A percentile compares a stretch with the other conserved stretches of the same genome.
Evolutionary conservation across 2,329 filamentous ascomycete species (phyloP).

Genomic region (Colletotrichum sp.): DNA sequence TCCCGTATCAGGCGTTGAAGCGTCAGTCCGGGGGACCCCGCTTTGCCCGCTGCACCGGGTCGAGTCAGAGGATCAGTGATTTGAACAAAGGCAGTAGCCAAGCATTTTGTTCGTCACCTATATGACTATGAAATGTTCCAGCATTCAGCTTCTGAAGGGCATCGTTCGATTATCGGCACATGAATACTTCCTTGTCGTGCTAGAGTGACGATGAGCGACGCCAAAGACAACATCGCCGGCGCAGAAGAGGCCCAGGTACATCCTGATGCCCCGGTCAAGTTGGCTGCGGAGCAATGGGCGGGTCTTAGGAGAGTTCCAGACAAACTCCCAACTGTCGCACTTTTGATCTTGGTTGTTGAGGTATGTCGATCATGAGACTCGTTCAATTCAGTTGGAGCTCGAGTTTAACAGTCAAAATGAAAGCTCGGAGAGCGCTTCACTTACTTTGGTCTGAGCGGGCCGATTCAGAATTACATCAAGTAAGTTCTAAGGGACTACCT

Average conservation of each 20-base stretch:
- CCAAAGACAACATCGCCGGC: conserved; percentile 8
- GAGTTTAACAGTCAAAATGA: conserved; percentile 4
- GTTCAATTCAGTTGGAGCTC: background rate
- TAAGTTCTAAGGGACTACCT: background rate
- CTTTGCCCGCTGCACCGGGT: background rate
- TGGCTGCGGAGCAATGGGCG: background rate
- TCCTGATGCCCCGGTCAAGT: background rate
- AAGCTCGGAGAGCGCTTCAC: conserved; percentile 34
- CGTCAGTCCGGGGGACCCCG: background rate
- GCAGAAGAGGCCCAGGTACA: background rate
- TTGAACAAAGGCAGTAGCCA: background rate
- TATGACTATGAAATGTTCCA: background rate
- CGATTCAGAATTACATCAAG: conserved; percentile 37
- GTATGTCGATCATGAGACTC: background rate
- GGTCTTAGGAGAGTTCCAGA: conserved; percentile 29
- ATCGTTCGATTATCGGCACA: background rate
- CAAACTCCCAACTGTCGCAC: conserved; percentile 29
- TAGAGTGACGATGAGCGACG: background rate
- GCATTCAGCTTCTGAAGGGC: no score
- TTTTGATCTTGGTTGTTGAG: conserved; percentile 31
- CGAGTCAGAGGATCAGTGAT: background rate
- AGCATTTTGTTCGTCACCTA: background rate
- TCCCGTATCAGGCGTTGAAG: conserved; percentile 1
- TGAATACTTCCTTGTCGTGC: background rate
- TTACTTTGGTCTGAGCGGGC: conserved; percentile 34